These are phyloP conservation scores for Globisporangium camurandrum DNA, from an alignment of 352 stramenopile genomes.

Conservation along the genomic window DNA sequence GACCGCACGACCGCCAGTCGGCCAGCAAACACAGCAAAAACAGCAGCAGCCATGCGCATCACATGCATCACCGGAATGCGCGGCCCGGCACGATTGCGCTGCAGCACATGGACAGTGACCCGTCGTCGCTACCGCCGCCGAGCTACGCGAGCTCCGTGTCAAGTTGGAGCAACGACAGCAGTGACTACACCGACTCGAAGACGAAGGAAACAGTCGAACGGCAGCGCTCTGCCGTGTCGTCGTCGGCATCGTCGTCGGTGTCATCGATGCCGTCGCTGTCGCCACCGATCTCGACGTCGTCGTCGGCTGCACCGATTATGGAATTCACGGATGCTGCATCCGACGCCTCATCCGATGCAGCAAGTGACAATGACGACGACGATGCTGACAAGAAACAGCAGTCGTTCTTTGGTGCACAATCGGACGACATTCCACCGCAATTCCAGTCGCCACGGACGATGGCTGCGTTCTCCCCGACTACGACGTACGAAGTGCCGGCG, in stretches of 20 bases:
- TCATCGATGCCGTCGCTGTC: not conserved
- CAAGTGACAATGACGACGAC: too few relatives aligned
- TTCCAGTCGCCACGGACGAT: conserved; percentile 9
- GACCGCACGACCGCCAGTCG: conserved; percentile 3
- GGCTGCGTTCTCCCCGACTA: conserved; percentile 5
- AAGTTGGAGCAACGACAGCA: not conserved
- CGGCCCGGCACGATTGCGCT: conserved; percentile 9
- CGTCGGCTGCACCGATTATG: not conserved
- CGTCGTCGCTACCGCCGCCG: conserved; percentile 1
- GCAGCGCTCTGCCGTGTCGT: too few relatives aligned
- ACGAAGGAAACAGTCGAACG: too few relatives aligned
- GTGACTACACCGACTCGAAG: not conserved
- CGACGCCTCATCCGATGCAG: too few relatives aligned
- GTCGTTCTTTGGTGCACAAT: conserved; percentile 12
- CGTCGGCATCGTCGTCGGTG: not conserved
- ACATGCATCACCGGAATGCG: too few relatives aligned
- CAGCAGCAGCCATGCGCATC: too few relatives aligned
- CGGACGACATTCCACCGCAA: conserved; percentile 4
- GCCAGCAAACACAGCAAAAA: not conserved
- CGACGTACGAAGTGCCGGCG: conserved; percentile 12
- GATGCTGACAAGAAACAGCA: too few relatives aligned
- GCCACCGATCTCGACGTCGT: not conserved
- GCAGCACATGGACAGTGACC: conserved; percentile 1
- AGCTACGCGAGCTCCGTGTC: conserved; percentile 8
- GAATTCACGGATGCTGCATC: not conserved